These are phyloP conservation scores for Bothriochloa decipiens DNA, from an alignment of 176 grass and related monocot species.

Conservation along the genomic window DNA sequence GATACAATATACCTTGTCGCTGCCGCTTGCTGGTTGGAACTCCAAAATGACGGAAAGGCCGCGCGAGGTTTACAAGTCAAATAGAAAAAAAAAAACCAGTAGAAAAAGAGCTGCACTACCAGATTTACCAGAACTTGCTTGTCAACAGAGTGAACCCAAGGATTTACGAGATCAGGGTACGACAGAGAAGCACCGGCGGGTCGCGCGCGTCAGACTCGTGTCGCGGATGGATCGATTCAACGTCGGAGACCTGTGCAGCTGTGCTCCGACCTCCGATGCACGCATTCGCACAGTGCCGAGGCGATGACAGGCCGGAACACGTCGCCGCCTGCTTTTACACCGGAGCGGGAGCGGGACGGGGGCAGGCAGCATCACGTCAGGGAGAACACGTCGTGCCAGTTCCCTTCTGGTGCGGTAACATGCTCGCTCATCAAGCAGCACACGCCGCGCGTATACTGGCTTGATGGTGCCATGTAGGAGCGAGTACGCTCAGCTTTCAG, in stretches of 20 bases:
- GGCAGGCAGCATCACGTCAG: too few relatives aligned
- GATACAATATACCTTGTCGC: too few relatives aligned
- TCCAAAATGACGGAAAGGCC: not conserved
- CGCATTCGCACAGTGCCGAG: conserved; percentile 31
- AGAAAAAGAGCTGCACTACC: not conserved
- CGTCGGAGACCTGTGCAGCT: not conserved
- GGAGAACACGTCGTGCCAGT: not conserved
- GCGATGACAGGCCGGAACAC: not conserved
- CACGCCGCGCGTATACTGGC: not conserved
- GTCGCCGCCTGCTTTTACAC: not conserved
- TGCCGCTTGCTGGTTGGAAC: not conserved
- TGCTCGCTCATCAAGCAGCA: not conserved
- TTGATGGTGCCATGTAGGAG: not conserved
- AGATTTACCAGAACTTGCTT: not conserved
- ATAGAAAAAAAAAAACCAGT: not conserved
- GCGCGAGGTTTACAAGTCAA: not conserved
- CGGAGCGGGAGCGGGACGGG: not conserved
- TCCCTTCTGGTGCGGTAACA: not conserved
- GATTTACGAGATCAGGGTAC: not conserved
- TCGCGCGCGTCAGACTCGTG: too few relatives aligned
- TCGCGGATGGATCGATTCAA: too few relatives aligned
- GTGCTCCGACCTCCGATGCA: not conserved
- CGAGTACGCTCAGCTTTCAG: not conserved
- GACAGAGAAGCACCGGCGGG: too few relatives aligned
- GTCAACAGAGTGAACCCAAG: not conserved